phyloP scores from a whole-genome alignment of 2,329 filamentous ascomycete genomes.

The Sporothrix variecibatus region DNA sequence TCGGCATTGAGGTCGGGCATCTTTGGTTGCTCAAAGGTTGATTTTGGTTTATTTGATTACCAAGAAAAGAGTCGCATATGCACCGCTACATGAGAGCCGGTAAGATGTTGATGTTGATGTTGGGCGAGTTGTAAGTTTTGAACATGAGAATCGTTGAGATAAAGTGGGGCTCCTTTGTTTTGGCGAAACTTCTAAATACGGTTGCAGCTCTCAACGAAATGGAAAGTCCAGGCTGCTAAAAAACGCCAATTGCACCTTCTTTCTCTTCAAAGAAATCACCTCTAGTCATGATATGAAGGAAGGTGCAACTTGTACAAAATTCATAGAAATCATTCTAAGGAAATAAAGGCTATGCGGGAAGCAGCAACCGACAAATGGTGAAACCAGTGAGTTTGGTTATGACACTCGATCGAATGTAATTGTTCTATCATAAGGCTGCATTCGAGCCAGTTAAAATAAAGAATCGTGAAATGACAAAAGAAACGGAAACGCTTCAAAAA shows the following conservation, averaged over 20 bases:
- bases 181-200: background rate
- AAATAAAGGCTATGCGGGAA: background rate
- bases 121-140: background rate
- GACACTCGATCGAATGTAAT: background rate
- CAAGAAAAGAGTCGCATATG: background rate
- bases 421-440: background rate
- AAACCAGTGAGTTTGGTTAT: background rate
- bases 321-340: background rate
- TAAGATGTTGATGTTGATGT: background rate
- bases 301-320: background rate
- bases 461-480: background rate
- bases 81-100: too few species aligned
- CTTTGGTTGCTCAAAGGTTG: background rate
- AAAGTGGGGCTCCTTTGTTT: conserved; percentile 18
- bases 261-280: background rate
- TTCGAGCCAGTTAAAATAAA: background rate
- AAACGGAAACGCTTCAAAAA: conserved; percentile 11
- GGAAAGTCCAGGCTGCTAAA: background rate
- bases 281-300: background rate
- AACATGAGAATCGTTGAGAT: background rate
- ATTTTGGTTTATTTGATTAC: too few species aligned
- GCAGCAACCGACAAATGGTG: too few species aligned
- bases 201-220: background rate
- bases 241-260: background rate
- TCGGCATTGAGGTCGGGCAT: background rate